Percentiles rank a stretch among this genome's conserved stretches.
phyloP scores from a whole-genome alignment of 768 basidiomycete species.

The Amanita phalloides region DNA sequence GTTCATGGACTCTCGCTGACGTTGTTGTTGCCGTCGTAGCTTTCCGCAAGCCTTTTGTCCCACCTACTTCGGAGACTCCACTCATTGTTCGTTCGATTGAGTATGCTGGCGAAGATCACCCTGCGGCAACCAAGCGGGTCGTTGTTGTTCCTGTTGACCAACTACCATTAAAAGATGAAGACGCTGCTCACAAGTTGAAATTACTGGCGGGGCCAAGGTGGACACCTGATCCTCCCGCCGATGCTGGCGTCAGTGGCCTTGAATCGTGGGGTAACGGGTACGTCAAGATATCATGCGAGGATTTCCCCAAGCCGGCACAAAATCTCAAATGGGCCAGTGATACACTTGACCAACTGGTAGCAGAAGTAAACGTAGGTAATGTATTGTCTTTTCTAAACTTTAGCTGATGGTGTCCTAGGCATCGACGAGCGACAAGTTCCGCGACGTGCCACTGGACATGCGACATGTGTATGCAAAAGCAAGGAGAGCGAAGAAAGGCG shows the following conservation, averaged over 20 bases:
- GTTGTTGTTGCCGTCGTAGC: constrained; percentile 29
- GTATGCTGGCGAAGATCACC: constrained; percentile 72
- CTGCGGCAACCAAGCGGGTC: constrained; percentile 56
- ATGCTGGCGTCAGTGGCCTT: constrained; percentile 47
- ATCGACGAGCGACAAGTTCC: constrained; percentile 35
- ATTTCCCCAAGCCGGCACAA: constrained; percentile 71
- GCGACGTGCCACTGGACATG: constrained; percentile 68
- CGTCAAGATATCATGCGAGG: constrained; percentile 86
- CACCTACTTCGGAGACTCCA: constrained; percentile 47
- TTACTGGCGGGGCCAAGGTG: constrained; percentile 85
- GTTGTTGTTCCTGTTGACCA: constrained; percentile 67
- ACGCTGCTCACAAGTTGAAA: constrained; percentile 75
- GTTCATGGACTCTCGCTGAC: constrained; percentile 3
- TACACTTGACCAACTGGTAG: constrained; percentile 63
- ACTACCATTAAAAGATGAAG: constrained; percentile 53
- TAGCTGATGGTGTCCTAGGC: constrained; percentile 14
- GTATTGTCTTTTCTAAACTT: neutral
- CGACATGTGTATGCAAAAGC: constrained; percentile 69
- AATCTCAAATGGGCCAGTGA: constrained; percentile 96
- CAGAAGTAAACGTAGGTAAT: constrained; percentile 74
- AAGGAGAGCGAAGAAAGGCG: constrained; percentile 64
- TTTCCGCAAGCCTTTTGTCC: constrained; percentile 71
- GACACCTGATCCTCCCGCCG: constrained; percentile 62
- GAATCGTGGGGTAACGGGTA: constrained; percentile 58
- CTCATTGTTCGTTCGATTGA: constrained; percentile 65